These are phyloP conservation scores for Sphaerulina vaccinii DNA, from an alignment of 2,329 filamentous ascomycete species.

Conservation along the genomic window DNA sequence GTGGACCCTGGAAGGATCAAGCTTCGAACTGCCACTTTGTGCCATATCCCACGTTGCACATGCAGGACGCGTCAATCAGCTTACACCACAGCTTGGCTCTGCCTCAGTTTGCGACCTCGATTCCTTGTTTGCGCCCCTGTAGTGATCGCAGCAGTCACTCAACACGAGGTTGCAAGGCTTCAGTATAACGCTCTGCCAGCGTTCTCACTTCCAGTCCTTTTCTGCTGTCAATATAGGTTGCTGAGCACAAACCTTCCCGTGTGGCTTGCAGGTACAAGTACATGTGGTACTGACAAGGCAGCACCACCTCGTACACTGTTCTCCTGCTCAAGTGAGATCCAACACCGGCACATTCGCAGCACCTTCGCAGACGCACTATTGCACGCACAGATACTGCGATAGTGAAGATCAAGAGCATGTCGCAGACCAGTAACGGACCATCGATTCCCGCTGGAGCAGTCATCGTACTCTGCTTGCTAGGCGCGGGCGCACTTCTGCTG, in stretches of 20 bases:
- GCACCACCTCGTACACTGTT: not conserved
- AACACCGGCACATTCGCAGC: not conserved
- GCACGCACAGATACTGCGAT: not conserved
- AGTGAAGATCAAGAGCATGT: not conserved
- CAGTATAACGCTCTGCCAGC: not conserved
- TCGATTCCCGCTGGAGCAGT: slow-evolving; percentile 23
- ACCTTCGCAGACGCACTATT: not conserved
- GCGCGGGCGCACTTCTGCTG: slow-evolving; percentile 22
- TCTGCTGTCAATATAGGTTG: not conserved
- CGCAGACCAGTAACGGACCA: not conserved
- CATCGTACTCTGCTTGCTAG: slow-evolving; percentile 27
- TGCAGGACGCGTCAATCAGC: not conserved
- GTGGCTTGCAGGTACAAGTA: slow-evolving; percentile 10
- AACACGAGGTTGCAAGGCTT: not conserved
- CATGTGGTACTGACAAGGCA: slow-evolving; percentile 2
- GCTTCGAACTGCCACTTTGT: too few relatives aligned
- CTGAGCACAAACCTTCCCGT: not conserved
- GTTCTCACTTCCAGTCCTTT: not conserved
- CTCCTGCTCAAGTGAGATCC: not conserved
- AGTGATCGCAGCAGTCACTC: not conserved
- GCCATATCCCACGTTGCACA: not conserved
- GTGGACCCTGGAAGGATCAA: not conserved
- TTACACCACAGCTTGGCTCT: not conserved
- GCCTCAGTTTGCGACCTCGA: not conserved
- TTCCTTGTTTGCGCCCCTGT: not conserved